phyloP scores from a whole-genome alignment of 2,329 filamentous ascomycete species.

The Monosporascus sp. region DNA sequence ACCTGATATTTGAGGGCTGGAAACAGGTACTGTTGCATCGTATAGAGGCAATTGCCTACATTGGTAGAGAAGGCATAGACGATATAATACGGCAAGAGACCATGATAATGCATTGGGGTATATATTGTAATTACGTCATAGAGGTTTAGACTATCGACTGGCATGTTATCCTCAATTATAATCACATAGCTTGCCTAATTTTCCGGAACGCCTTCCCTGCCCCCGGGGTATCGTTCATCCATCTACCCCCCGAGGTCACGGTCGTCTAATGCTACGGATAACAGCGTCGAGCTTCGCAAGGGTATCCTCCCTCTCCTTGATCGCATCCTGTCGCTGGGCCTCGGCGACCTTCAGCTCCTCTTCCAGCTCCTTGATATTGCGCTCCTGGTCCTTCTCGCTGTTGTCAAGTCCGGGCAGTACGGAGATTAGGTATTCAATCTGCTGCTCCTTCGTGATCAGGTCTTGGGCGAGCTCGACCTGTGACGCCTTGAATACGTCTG shows the following conservation, averaged over 20 bases:
- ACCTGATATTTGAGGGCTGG: conserved; percentile 1
- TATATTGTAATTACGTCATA: too few species aligned
- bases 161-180: background rate
- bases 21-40: background rate
- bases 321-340: conserved; percentile 55
- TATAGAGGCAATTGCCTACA: background rate
- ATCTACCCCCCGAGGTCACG: conserved; percentile 32
- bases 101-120: too few species aligned
- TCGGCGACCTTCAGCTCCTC: conserved; percentile 61
- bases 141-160: too few species aligned
- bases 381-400: conserved; percentile 72
- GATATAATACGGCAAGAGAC: too few species aligned
- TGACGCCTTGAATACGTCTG: conserved; percentile 61
- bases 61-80: background rate
- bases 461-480: conserved; percentile 72
- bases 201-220: conserved; percentile 13
- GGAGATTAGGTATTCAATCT: conserved; percentile 74
- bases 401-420: conserved; percentile 72
- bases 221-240: conserved; percentile 19
- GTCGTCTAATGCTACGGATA: conserved; percentile 55
- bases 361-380: conserved; percentile 60
- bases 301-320: conserved; percentile 59
- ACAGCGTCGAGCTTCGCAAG: conserved; percentile 56
- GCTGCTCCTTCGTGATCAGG: conserved; percentile 74
- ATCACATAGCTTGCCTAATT: conserved; percentile 1